These are phyloP conservation scores for Exophiala sp. DNA, from an alignment of 2,329 filamentous ascomycete genomes.

Conservation along the genomic window DNA sequence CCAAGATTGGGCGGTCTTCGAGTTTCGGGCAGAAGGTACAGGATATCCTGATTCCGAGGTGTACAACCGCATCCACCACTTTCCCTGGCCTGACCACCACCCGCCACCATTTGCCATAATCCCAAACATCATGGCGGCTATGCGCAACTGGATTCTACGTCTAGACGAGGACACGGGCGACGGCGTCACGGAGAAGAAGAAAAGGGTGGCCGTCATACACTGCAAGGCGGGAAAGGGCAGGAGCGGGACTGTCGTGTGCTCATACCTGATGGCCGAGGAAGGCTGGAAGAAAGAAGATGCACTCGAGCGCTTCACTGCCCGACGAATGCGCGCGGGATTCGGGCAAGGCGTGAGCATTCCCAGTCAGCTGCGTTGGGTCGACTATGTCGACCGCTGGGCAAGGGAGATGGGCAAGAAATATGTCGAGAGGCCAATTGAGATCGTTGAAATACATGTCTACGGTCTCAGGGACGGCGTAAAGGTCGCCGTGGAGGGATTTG, in stretches of 20 bases:
- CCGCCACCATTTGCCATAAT: constrained; percentile 87
- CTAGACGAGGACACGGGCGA: constrained; percentile 39
- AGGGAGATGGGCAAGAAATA: constrained; percentile 66
- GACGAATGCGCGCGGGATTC: constrained; percentile 83
- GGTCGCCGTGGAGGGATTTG: constrained; percentile 75
- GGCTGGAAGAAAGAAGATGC: constrained; percentile 62
- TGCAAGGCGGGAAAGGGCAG: constrained; percentile 96
- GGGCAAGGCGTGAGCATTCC: constrained; percentile 88
- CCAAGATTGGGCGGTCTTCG: constrained; percentile 88
- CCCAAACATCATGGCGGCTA: constrained; percentile 81
- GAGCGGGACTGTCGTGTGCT: constrained; percentile 80
- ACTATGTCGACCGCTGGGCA: constrained; percentile 84
- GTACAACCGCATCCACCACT: constrained; percentile 78
- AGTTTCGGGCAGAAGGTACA: constrained; percentile 93
- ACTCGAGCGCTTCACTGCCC: constrained; percentile 64
- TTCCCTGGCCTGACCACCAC: constrained; percentile 95
- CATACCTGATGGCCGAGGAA: constrained; percentile 84
- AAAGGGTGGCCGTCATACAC: constrained; percentile 79
- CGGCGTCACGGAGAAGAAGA: constrained; percentile 35
- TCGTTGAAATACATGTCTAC: constrained; percentile 85
- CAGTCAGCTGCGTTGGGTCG: constrained; percentile 80
- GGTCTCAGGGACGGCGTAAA: constrained; percentile 83
- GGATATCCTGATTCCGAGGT: constrained; percentile 91
- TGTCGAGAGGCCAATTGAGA: constrained; percentile 72
- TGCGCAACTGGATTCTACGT: constrained; percentile 77